Evolutionary conservation across 805 yeast genomes (phyloP), one percentile per base, ranked within the genome.

Genomic region (Cyberlindnera bimundalis): DNA sequence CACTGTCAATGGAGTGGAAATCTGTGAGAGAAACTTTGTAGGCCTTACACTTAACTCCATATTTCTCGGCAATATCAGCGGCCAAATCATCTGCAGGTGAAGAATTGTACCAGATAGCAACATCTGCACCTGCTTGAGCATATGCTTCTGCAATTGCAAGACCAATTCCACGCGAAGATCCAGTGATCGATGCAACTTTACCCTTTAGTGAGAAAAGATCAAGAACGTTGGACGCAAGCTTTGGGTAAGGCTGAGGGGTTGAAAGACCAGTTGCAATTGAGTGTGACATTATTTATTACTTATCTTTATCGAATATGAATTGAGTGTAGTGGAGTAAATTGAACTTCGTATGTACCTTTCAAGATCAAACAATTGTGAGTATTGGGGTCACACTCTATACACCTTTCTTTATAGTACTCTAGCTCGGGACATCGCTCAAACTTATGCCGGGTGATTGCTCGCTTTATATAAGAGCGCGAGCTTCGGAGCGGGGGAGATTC

Each of bases 91-190:
- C 62, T 5, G 61, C 51, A 5, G 60, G 56, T 4, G 55, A 45
- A 1, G 56, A 49, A 35, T 56, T 55, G 36, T 57, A 57, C 61
- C 61, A 57, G 12, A 57, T 56, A 10, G 87, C 87, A 25, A 88
- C 81, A 50, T 86, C 88, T 8, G 95, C 95, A 40, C 96, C 96
- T 4, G 93, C 91, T 65, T 86, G 91, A 33, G 91, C 89, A 57
- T 69, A 85, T 0, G 90, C 93, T 59, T 78, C 84, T 21, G 95
- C 95, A 27, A 85, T 84, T 4, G 84, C 87, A 46, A 66, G 73
- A 11, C 96, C 96, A 50, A 88, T 86, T 18, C 96, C 96, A 34
- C 82, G 71, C 11, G 91, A 80, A 3, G 91, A 82, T 27, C 96
- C 96, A 13, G 95, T 84, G 43, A 87, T 76, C 3, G 85, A 77